Base-by-base conservation (phyloP, 129 eudicot species). In the Artemisia annua region DNA sequence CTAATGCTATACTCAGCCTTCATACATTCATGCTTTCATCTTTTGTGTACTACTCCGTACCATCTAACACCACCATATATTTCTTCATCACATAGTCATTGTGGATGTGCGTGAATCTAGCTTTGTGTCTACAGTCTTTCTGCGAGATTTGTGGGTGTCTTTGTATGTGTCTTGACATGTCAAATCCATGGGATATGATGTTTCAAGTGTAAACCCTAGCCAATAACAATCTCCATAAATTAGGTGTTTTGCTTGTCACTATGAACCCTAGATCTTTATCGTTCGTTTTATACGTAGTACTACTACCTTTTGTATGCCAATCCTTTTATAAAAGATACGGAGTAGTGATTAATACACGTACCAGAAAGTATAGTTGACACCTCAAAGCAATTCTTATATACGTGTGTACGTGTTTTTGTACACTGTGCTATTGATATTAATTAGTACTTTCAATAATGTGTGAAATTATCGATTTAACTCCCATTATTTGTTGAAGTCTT, bases 1-100 rank as follows among this genome's bases (percentile, higher is more conserved):
- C 60, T 14, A 67, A 67, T 10, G 24, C 48, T 50, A 22, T 30
- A 14, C 10, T 26, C 14, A 1, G 16, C 26, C 52, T 26, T 56
- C 18, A 56, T 56, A 16, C 53, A 69, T 24, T 20, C 73, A 67
- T 20, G 71, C 58, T 69, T 68, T 50, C 73, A 69, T 69, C 73
- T 69, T 48, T 50, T 69, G 73, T 69, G 73, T 59, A 59, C 65
- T 20, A 58, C 6, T 16, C n/a, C 59, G 15, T 15, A 50, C 15
- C 32, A 58, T 14, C 28, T 19, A 54, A 24, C 66, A 28, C 32
- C 66, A 60, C 39, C 66, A 26, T 12, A 60, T 60, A 55, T 55
- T 20, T 59, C 26, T 20, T 59, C 64, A 22, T 19, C 16, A 9
- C 15, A 58, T 58, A 10, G 4, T 2, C 16, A 20, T 35, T 20